Base-by-base conservation (phyloP, 2,329 filamentous ascomycete genomes). In the Trichothecium roseum region DNA sequence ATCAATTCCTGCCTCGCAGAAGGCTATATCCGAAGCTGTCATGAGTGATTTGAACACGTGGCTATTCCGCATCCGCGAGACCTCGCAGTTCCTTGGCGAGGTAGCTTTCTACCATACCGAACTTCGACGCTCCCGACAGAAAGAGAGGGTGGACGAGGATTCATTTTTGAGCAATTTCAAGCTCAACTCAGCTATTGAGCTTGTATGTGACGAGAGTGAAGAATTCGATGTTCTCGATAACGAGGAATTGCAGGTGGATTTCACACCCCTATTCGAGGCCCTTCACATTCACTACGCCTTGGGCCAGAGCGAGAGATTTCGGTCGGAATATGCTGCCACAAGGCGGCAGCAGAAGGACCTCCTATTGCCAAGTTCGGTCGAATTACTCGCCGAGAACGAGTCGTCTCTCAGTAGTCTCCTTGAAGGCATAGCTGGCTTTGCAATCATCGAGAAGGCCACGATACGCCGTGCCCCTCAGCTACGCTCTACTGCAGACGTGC, bases 41-140 rank as follows among this genome's bases (percentile, higher is more conserved):
- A 96, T 96, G 86, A 83, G 77, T 3, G 91, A 98, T 58, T 63
- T 98, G 37, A 96, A 96, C 53, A 95, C 87, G 1, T 98, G 91
- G 91, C 68, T 98, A 8, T 98, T 83, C 51, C 80, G 85, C 16
- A 94, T 98, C 43, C 79, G 91, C 49, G 91, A 98, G 57, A 94
- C 87, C 14, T 95, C 91, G 2, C 89, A 95, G 47, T 95, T 94
- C 43, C 64, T 98, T 7, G 91, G 91, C 4, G 91, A 98, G 55
- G 85, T 98, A 6, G 88, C 91, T 4, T 93, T 98, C 53, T 96
- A 93, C 52, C 87, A 96, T 52, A 98, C 91, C 0, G 84, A 95
- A 48, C 74, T 93, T 53, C 78, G 91, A 30, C 75, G 89, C 43
- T 75, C 78, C 17, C 74, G 89, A 34, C 86, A 94, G 51, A 83